A percentile compares a stretch with the other conserved stretches of the same genome.
These are phyloP conservation scores for Globisporangium paroecandrum DNA, from an alignment of 352 stramenopile genomes.

Conservation along the genomic window DNA sequence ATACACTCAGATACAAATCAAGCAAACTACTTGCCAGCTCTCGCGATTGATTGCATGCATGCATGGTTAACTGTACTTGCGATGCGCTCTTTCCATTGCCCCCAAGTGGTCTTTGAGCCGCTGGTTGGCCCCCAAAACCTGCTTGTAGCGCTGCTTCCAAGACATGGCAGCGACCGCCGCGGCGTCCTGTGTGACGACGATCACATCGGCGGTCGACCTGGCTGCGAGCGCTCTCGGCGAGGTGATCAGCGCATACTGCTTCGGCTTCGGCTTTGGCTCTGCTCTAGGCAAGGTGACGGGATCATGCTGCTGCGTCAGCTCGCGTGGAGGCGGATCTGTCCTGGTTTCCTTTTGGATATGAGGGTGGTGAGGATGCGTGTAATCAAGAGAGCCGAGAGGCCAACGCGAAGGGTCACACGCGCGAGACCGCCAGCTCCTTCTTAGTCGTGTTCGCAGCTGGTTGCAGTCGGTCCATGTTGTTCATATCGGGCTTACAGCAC, in stretches of 20 bases:
- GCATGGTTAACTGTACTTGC: conserved; percentile 22
- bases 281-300: not conserved
- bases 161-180: conserved; percentile 18
- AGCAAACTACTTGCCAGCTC: conserved; percentile 9
- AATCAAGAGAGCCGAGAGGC: not conserved
- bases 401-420: not conserved
- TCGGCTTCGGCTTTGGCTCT: not conserved
- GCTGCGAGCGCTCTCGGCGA: conserved; percentile 1
- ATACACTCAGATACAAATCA: not conserved
- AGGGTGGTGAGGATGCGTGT: not conserved
- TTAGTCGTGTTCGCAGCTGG: not conserved
- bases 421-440: not conserved
- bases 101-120: conserved; percentile 31
- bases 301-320: not conserved
- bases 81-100: conserved; percentile 32
- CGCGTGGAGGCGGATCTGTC: not conserved
- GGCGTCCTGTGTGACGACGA: conserved; percentile 36
- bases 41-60: not conserved
- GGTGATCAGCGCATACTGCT: conserved; percentile 10
- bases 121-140: conserved; percentile 29
- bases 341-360: not conserved
- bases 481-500: not conserved
- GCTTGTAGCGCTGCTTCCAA: conserved; percentile 47
- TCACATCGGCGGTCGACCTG: conserved; percentile 20
- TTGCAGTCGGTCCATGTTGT: not conserved